phyloP scores from a whole-genome alignment of 148 eudicot genomes.

The Nepenthes mirabilis region DNA sequence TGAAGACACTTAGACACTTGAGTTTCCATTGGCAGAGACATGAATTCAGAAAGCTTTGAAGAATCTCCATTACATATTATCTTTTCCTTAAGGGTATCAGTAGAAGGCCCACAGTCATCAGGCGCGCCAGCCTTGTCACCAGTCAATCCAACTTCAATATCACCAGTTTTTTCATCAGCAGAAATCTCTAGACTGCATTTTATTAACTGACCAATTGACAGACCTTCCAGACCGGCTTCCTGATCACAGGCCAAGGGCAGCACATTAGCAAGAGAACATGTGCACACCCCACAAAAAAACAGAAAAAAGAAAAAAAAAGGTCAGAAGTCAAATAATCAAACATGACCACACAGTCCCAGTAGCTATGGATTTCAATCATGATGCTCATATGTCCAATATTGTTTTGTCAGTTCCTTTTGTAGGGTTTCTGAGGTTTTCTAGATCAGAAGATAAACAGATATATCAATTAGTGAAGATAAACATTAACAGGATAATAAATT shows the following conservation, averaged over 20 bases:
- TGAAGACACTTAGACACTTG: slow-evolving; percentile 40
- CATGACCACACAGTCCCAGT: no score
- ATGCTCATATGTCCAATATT: no score
- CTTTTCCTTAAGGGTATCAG: slow-evolving; percentile 12
- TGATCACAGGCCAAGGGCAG: slow-evolving; percentile 11
- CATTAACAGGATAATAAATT: no score
- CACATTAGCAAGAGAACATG: not conserved
- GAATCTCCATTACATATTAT: slow-evolving; percentile 12
- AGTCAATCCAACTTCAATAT: slow-evolving; percentile 9
- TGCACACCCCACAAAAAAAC: not conserved
- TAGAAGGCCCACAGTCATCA: slow-evolving; percentile 11
- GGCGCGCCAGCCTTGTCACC: slow-evolving; percentile 10
- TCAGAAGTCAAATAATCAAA: no score
- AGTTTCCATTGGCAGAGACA: slow-evolving; percentile 17
- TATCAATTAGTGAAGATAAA: no score
- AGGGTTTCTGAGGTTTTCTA: no score
- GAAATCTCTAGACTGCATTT: slow-evolving; percentile 7
- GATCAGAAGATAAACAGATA: no score
- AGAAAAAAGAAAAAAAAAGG: not conserved
- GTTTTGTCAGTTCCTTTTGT: no score
- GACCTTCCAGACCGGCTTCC: slow-evolving; percentile 13
- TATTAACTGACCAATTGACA: slow-evolving; percentile 1
- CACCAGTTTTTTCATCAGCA: slow-evolving; percentile 9
- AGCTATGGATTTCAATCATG: no score
- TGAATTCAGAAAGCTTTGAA: slow-evolving; percentile 15